Conservation (phyloP, 2,329 filamentous ascomycete genomes). For the Emericellopsis atlantica region DNA sequence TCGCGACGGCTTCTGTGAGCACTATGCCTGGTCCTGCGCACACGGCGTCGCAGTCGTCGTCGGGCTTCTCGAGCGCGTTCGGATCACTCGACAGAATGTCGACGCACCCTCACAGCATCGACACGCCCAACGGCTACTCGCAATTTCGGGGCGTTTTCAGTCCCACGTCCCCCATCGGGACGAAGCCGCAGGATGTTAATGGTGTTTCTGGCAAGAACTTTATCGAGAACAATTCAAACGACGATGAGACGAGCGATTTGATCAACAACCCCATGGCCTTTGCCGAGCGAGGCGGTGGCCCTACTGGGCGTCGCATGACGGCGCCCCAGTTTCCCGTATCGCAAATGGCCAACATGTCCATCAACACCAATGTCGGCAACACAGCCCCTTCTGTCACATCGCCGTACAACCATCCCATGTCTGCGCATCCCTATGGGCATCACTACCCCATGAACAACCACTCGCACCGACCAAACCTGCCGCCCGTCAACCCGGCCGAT, state of each 20-base stretch:
- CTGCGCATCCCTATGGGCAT: conserved; percentile 32
- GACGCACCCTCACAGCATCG: conserved; percentile 8
- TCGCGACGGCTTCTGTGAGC: conserved; percentile 10
- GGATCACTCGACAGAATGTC: conserved; percentile 49
- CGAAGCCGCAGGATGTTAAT: conserved; percentile 49
- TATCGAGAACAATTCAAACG: conserved; percentile 54
- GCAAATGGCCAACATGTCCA: conserved; percentile 56
- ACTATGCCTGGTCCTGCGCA: conserved; percentile 21
- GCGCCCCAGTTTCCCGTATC: conserved; percentile 59
- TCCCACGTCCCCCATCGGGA: conserved; percentile 60
- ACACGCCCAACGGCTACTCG: not conserved
- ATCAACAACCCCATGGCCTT: conserved; percentile 61
- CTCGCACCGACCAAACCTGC: conserved; percentile 38
- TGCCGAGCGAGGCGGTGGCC: conserved; percentile 42
- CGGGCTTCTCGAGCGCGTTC: conserved; percentile 51
- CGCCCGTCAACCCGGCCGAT: conserved; percentile 85
- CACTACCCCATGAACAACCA: conserved; percentile 28
- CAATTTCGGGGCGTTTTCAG: conserved; percentile 51
- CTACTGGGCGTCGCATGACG: conserved; percentile 45
- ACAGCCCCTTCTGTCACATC: conserved; percentile 38
- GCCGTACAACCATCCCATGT: conserved; percentile 25
- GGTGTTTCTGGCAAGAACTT: conserved; percentile 56
- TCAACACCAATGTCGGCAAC: conserved; percentile 49
- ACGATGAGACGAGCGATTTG: conserved; percentile 61
- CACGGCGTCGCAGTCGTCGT: conserved; percentile 34